Evolutionary conservation across 2,329 filamentous ascomycete genomes (phyloP), one percentile per base, ranked within the genome.

Genomic region (Botrytis deweyae): DNA sequence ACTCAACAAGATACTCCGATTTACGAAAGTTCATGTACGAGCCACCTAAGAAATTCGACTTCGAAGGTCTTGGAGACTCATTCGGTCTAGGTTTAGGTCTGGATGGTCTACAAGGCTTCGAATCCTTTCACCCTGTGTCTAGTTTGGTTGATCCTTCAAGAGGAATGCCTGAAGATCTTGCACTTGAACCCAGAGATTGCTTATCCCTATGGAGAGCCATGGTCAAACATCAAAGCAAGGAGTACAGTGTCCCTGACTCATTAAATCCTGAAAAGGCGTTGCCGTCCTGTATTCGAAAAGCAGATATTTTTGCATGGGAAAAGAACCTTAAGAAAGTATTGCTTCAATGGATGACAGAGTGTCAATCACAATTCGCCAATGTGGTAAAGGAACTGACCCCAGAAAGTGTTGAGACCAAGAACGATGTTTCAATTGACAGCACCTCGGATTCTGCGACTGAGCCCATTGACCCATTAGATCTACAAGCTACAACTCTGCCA

Each of bases 21-120:
- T 83, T 95, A 1, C 86, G 92, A n/a, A 94, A 94, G 78, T 94
- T 92, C 77, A 81, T 89, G 52, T 94, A 92, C 80, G 81, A 84
- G 0, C 86, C 89, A 3, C 86, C 86, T 0, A 79, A 82, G 4
- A 83, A 83, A 36, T 81, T 83, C 7, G 80, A 83, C 38, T 81
- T 83, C 77, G 74, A 72, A 36, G 81, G 78, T 22, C 74, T 79
- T 61, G 75, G 78, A 74, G 79, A 82, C 14, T 84, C 85, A 59
- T 82, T 76, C 20, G 80, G 80, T 46, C 76, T 77, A 66, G 80
- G 79, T 16, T 80, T 87, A 18, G 87, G 86, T 1, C 76, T 88
- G 0, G 87, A 87, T 75, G 79, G 79, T 7, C 71, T 81, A 12
- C 38, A 72, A 52, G 80, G 80, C 2, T 79, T 81, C 44, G 76